Conservation (phyloP, 306 rosid species). For the Acacia confusa region DNA sequence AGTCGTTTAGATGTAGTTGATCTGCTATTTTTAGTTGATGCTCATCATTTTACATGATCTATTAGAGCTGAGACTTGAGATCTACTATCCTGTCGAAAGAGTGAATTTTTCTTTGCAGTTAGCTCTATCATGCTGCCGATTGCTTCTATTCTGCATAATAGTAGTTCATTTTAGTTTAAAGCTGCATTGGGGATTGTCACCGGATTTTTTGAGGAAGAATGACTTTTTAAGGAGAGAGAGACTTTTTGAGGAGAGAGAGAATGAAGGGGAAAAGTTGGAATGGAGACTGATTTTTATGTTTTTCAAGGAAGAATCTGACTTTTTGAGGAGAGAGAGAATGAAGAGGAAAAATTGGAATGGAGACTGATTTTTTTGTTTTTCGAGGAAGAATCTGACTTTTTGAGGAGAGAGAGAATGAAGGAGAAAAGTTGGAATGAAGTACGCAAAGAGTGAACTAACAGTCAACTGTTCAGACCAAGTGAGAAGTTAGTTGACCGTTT, state of each 20-base stretch:
- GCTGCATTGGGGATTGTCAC: too few relatives aligned
- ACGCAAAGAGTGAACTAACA: not conserved
- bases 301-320: not conserved
- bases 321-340: not conserved
- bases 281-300: not conserved
- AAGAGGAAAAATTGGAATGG: not conserved
- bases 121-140: not conserved
- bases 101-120: not conserved
- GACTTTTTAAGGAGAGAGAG: too few relatives aligned
- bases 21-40: constrained; percentile 35
- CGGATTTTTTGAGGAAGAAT: too few relatives aligned
- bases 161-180: not conserved
- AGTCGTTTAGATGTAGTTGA: constrained; percentile 28
- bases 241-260: too few relatives aligned
- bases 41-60: not conserved
- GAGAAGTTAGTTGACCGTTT: too few relatives aligned
- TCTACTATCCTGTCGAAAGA: not conserved
- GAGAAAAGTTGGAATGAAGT: not conserved
- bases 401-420: not conserved
- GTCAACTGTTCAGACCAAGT: too few relatives aligned
- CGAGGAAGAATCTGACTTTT: not conserved
- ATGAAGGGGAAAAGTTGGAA: too few relatives aligned
- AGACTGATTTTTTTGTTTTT: not conserved
- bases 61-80: constrained; percentile 36
- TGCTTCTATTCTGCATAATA: not conserved